These are phyloP conservation scores for Tylopilus vinaceipallidus DNA, from an alignment of 768 basidiomycete species.

Conservation along the genomic window DNA sequence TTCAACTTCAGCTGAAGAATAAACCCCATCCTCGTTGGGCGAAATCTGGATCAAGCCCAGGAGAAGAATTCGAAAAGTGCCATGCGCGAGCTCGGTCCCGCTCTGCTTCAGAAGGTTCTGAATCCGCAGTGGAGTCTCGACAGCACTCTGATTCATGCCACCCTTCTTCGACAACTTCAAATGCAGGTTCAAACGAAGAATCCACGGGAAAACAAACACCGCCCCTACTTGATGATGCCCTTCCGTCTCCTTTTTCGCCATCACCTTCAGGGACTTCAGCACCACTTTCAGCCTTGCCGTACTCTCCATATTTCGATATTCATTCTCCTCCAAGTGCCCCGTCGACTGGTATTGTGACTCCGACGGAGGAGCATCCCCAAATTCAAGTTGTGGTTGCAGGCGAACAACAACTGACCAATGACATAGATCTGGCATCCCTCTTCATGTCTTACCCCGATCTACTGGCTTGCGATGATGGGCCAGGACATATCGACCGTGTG, in stretches of 20 bases:
- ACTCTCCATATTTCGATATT: slow-evolving; percentile 18
- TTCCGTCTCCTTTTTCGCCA: slow-evolving; percentile 32
- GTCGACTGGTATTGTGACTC: slow-evolving; percentile 40
- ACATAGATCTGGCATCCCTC: slow-evolving; percentile 43
- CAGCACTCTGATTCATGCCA: slow-evolving; percentile 3
- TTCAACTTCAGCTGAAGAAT: slow-evolving; percentile 54
- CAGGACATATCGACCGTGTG: slow-evolving; percentile 8
- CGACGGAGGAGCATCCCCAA: slow-evolving; percentile 42
- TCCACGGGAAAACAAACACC: not conserved
- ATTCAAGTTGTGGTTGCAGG: slow-evolving; percentile 29
- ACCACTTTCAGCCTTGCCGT: slow-evolving; percentile 8
- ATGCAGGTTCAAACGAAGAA: slow-evolving; percentile 5
- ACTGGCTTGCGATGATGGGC: slow-evolving; percentile 13
- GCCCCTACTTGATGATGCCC: slow-evolving; percentile 6
- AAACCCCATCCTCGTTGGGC: slow-evolving; percentile 69
- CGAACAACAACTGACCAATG: slow-evolving; percentile 29
- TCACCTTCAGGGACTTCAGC: slow-evolving; percentile 32
- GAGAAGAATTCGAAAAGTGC: slow-evolving; percentile 28
- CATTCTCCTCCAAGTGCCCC: slow-evolving; percentile 28
- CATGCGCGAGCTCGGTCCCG: slow-evolving; percentile 21
- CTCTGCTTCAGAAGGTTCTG: slow-evolving; percentile 15
- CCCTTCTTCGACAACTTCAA: not conserved
- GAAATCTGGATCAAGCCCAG: slow-evolving; percentile 25
- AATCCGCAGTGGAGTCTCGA: slow-evolving; percentile 2
- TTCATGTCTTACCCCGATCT: slow-evolving; percentile 36